Evolutionary conservation across 192 early-diverging fungal genomes (phyloP).

Genomic region (Gamsiella multidivaricata): DNA sequence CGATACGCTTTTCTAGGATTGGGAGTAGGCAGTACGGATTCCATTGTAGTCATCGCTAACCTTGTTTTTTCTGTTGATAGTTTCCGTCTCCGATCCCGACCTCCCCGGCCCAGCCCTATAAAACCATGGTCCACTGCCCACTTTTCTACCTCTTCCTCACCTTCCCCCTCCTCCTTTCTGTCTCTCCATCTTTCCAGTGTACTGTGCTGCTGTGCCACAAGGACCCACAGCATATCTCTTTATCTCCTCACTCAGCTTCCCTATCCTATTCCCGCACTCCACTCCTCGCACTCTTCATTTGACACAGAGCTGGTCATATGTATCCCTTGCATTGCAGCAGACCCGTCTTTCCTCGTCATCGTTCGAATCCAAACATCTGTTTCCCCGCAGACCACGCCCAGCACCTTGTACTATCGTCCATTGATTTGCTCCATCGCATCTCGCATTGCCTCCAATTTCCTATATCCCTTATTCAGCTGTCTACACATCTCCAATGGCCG

Average conservation of each 20-base stretch:
- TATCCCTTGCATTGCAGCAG: not conserved
- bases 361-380: conserved; percentile 33
- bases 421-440: conserved; percentile 1
- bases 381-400: conserved; percentile 2
- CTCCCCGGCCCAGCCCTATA: not conserved
- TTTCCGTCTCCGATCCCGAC: conserved; percentile 19
- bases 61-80: not conserved
- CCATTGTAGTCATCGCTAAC: conserved; percentile 12
- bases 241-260: not conserved
- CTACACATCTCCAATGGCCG: conserved; percentile 19
- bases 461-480: not conserved
- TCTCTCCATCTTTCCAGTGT: not conserved
- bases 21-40: too few species aligned
- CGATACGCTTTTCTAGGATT: too few species aligned
- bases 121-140: not conserved
- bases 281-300: not conserved
- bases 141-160: not conserved
- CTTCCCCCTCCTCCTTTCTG: not conserved
- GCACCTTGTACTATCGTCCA: not conserved
- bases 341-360: conserved; percentile 11
- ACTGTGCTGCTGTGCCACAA: not conserved
- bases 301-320: not conserved
- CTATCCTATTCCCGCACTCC: not conserved
- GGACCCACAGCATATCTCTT: not conserved
- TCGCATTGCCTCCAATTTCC: not conserved